These are phyloP conservation scores for Betula pendula DNA, from an alignment of 306 rosid species.

Conservation along the genomic window DNA sequence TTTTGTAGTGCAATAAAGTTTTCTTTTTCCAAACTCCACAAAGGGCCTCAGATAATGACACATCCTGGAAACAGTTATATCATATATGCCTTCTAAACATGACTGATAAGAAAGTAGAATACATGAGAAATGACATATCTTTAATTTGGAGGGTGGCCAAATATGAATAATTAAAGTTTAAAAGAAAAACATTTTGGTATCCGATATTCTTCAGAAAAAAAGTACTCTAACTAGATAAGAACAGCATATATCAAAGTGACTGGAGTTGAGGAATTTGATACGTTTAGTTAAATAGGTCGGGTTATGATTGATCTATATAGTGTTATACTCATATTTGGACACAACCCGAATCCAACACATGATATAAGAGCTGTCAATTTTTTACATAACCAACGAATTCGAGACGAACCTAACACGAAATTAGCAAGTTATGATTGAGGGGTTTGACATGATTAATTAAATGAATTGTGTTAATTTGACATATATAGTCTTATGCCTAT, in stretches of 20 bases:
- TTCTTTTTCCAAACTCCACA: background rate
- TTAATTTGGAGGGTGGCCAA: conserved; percentile 41
- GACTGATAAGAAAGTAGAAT: conserved; percentile 21
- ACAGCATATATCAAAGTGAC: conserved; percentile 16
- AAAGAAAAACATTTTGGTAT: background rate
- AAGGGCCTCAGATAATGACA: background rate
- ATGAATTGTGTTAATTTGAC: too few species aligned
- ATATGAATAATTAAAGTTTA: conserved; percentile 25
- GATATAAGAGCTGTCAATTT: too few species aligned
- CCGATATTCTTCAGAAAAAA: conserved; percentile 7
- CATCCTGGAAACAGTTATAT: background rate
- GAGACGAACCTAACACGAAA: too few species aligned
- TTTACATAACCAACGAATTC: too few species aligned
- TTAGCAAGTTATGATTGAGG: too few species aligned
- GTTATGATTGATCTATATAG: too few species aligned
- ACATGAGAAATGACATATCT: conserved; percentile 27
- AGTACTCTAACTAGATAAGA: conserved; percentile 10
- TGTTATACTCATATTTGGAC: too few species aligned
- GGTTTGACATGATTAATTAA: too few species aligned
- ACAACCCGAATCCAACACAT: too few species aligned
- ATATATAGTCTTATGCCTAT: background rate
- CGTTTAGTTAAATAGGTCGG: too few species aligned
- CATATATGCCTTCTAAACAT: conserved; percentile 19
- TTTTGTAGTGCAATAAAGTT: background rate
- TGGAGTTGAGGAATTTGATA: too few species aligned